phyloP scores from a whole-genome alignment of 2,329 filamentous ascomycete genomes.

The Fusarium lyarnte region DNA sequence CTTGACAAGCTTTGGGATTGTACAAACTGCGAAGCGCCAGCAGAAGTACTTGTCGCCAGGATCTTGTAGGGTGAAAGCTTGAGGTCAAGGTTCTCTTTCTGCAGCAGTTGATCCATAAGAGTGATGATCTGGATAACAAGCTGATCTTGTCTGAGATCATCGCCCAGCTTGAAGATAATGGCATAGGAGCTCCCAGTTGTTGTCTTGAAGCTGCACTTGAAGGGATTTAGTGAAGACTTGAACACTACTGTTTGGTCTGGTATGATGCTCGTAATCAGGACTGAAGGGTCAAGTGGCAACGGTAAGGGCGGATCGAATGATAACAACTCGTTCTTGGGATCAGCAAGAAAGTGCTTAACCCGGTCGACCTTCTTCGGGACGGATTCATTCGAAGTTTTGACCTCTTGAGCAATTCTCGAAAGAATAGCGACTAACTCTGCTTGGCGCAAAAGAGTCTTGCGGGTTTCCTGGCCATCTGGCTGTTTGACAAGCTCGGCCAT shows the following conservation, averaged over 20 bases:
- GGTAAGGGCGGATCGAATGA: conserved; percentile 87
- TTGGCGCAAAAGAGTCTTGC: conserved; percentile 83
- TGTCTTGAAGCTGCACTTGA: conserved; percentile 91
- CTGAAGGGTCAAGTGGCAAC: conserved; percentile 85
- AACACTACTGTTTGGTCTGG: conserved; percentile 91
- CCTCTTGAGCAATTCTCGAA: conserved; percentile 87
- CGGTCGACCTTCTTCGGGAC: conserved; percentile 83
- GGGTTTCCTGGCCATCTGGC: conserved; percentile 74
- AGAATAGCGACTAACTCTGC: conserved; percentile 89
- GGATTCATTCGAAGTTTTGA: conserved; percentile 81
- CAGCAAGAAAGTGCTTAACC: conserved; percentile 83
- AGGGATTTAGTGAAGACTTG: conserved; percentile 92
- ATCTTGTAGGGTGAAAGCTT: conserved; percentile 97
- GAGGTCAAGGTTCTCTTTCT: conserved; percentile 95
- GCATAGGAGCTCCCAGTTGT: conserved; percentile 81
- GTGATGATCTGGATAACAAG: conserved; percentile 97
- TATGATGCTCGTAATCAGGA: conserved; percentile 81
- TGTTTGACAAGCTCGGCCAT: conserved; percentile 85
- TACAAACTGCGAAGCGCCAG: conserved; percentile 93
- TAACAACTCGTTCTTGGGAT: conserved; percentile 89
- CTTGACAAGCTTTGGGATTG: conserved; percentile 85
- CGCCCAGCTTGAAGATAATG: conserved; percentile 96
- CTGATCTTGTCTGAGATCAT: conserved; percentile 96
- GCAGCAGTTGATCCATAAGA: conserved; percentile 93
- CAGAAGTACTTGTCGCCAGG: conserved; percentile 87